Evolutionary conservation across 2,329 filamentous ascomycete species (phyloP).

Genomic region (Penicillium sp.): DNA sequence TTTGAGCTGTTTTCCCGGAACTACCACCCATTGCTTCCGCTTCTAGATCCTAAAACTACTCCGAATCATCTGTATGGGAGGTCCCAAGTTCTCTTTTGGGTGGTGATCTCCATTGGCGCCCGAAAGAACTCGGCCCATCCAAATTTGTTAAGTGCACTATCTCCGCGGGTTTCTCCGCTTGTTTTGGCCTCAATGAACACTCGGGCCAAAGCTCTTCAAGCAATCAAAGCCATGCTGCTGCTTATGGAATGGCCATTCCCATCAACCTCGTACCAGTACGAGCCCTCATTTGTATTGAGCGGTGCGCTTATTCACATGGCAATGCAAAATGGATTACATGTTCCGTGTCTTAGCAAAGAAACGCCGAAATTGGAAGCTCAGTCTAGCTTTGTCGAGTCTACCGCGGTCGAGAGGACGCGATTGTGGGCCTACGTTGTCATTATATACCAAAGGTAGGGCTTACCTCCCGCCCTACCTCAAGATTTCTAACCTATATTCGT

Average conservation of each 20-base stretch:
- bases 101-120: background rate
- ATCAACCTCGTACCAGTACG: background rate
- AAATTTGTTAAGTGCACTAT: background rate
- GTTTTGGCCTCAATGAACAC: background rate
- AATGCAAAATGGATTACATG: background rate
- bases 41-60: background rate
- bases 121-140: background rate
- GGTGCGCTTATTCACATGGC: background rate
- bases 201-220: background rate
- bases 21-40: background rate
- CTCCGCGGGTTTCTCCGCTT: background rate
- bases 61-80: background rate
- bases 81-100: background rate
- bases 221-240: background rate
- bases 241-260: background rate
- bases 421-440: background rate
- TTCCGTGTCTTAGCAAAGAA: background rate
- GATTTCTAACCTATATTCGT: background rate
- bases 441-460: background rate
- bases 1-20: background rate
- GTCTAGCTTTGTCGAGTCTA: background rate
- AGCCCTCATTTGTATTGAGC: background rate
- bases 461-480: background rate
- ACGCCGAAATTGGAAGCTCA: conserved; percentile 1
- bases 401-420: background rate